These are phyloP conservation scores for Aureobasidium sp. DNA, from an alignment of 2,329 filamentous ascomycete genomes.

Conservation along the genomic window DNA sequence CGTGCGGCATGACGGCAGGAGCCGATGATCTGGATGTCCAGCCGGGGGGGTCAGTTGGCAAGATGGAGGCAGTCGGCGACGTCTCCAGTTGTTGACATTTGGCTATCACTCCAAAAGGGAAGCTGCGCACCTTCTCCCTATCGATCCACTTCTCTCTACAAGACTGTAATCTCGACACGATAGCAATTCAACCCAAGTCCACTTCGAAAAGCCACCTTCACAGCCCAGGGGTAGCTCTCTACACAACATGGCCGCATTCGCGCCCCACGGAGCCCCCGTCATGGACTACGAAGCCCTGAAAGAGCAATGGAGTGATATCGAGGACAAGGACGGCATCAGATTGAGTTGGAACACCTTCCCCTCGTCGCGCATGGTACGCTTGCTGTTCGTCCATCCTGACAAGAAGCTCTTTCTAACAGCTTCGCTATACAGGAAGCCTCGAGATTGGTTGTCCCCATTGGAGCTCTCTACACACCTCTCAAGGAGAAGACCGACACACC, in stretches of 20 bases:
- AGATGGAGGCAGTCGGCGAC: slow-evolving; percentile 18
- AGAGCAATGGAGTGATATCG: slow-evolving; percentile 92
- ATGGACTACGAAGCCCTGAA: slow-evolving; percentile 95
- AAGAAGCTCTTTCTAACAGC: slow-evolving; percentile 14
- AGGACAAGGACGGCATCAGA: slow-evolving; percentile 91
- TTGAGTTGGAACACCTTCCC: slow-evolving; percentile 99
- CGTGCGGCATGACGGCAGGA: slow-evolving; percentile 14
- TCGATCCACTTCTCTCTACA: neutral
- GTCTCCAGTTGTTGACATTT: slow-evolving; percentile 18
- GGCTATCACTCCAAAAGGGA: neutral
- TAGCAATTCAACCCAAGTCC: neutral
- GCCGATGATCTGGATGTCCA: slow-evolving; percentile 1
- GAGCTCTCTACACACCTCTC: slow-evolving; percentile 87
- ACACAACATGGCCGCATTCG: slow-evolving; percentile 17
- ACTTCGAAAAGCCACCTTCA: neutral
- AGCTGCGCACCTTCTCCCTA: slow-evolving; percentile 14
- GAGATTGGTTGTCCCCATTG: slow-evolving; percentile 89
- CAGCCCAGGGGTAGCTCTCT: slow-evolving; percentile 8
- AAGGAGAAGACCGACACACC: slow-evolving; percentile 91
- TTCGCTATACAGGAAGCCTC: slow-evolving; percentile 69
- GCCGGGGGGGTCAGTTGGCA: neutral
- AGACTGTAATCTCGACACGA: neutral
- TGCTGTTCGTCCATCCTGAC: neutral
- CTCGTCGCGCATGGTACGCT: slow-evolving; percentile 73
- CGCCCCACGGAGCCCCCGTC: slow-evolving; percentile 24